A percentile compares a stretch with the other conserved stretches of the same genome.
phyloP scores from a whole-genome alignment of 2,329 filamentous ascomycete species.

The Neofusicoccum ribis region DNA sequence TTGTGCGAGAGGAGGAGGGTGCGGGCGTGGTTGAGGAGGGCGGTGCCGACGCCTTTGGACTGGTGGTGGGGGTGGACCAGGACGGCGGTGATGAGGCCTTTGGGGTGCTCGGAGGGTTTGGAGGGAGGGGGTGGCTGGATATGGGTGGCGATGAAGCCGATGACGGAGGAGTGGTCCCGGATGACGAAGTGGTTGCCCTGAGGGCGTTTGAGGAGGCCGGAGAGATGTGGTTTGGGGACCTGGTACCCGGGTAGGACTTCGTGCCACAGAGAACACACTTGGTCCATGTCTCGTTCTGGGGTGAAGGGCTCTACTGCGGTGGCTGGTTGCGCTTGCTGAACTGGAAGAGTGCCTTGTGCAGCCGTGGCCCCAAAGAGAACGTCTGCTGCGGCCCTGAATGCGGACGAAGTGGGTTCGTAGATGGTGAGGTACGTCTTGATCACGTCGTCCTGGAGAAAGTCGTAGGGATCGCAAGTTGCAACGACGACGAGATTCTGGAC shows the following conservation, averaged over 20 bases:
- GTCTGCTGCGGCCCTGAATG: conserved; percentile 1
- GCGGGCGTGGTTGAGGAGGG: background rate
- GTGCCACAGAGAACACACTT: background rate
- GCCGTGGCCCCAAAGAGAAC: background rate
- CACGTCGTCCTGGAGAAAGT: background rate
- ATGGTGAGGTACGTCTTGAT: conserved; percentile 4
- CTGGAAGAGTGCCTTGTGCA: background rate
- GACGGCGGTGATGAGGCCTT: conserved; percentile 1
- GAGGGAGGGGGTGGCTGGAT: background rate
- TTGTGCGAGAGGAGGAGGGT: background rate
- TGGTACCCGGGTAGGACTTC: background rate
- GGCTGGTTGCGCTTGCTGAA: background rate
- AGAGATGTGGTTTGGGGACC: background rate
- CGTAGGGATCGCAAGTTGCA: conserved; percentile 18
- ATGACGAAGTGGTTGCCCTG: background rate
- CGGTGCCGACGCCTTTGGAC: background rate
- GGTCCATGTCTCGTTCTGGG: background rate
- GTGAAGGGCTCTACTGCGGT: background rate
- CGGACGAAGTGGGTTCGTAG: conserved; percentile 13
- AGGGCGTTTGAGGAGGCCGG: background rate
- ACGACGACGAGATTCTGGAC: background rate
- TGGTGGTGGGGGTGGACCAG: background rate
- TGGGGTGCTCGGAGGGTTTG: background rate
- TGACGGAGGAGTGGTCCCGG: background rate
- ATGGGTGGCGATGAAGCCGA: conserved; percentile 2